These are phyloP conservation scores for Athelia sp. DNA, from an alignment of 1,284 basidiomycete species.

Conservation along the genomic window DNA sequence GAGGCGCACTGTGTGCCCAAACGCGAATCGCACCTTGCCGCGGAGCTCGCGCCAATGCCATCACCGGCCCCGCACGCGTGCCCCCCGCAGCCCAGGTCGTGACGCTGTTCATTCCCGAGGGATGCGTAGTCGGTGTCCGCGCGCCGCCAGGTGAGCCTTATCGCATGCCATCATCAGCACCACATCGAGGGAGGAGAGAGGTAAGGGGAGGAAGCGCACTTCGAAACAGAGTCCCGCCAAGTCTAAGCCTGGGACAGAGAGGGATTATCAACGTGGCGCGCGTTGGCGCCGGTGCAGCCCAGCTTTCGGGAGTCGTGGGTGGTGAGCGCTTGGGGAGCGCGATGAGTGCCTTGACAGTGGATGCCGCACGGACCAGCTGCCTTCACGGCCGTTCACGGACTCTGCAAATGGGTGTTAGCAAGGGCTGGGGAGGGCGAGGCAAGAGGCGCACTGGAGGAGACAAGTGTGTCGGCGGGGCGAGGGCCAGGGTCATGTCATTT, in stretches of 20 bases:
- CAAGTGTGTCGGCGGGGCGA: too few relatives aligned
- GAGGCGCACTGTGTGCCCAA: slow-evolving; percentile 26
- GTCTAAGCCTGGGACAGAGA: slow-evolving; percentile 10
- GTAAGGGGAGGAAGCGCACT: too few relatives aligned
- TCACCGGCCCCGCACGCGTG: slow-evolving; percentile 40
- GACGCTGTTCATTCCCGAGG: slow-evolving; percentile 17
- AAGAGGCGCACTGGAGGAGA: too few relatives aligned
- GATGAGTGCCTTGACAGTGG: slow-evolving; percentile 11
- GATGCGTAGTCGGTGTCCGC: slow-evolving; percentile 12
- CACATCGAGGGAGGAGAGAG: too few relatives aligned
- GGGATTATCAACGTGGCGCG: slow-evolving; percentile 41
- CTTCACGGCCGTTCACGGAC: slow-evolving; percentile 10
- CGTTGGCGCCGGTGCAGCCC: slow-evolving; percentile 22
- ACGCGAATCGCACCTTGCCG: slow-evolving; percentile 40
- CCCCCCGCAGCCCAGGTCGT: slow-evolving; percentile 26
- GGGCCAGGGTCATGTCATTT: too few relatives aligned
- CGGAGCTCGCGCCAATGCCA: slow-evolving; percentile 47
- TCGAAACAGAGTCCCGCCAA: slow-evolving; percentile 14
- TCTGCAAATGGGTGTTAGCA: too few relatives aligned
- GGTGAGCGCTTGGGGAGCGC: slow-evolving; percentile 9
- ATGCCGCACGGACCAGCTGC: slow-evolving; percentile 10
- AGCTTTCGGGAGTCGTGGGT: slow-evolving; percentile 24
- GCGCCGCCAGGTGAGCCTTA: slow-evolving; percentile 32
- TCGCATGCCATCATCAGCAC: too few relatives aligned
- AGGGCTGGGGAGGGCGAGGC: too few relatives aligned